phyloP scores from a whole-genome alignment of 305 asterid species.

The Fraxinus sp. region DNA sequence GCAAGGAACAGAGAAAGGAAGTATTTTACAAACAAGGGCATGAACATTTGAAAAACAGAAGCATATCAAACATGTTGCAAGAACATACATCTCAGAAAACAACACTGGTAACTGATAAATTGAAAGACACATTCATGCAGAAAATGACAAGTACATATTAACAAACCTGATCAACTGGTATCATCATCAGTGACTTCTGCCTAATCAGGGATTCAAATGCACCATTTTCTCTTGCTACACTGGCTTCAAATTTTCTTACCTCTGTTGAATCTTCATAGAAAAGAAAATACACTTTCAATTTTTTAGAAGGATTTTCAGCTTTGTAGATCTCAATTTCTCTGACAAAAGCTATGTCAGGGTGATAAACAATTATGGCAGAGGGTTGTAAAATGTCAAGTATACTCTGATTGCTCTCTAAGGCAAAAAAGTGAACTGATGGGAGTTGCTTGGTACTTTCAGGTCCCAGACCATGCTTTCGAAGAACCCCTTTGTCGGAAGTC shows the following conservation, averaged over 20 bases:
- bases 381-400: conserved; percentile 84
- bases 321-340: conserved; percentile 89
- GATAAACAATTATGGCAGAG: conserved; percentile 79
- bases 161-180: conserved; percentile 80
- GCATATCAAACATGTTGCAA: conserved; percentile 15
- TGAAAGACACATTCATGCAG: conserved; percentile 16
- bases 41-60: conserved; percentile 1
- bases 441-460: conserved; percentile 39
- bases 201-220: conserved; percentile 94
- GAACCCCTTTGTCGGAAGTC: conserved; percentile 36
- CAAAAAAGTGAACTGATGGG: conserved; percentile 73
- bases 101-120: not conserved
- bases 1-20: conserved; percentile 1
- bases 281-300: conserved; percentile 75
- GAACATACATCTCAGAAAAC: conserved; percentile 7
- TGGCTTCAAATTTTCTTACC: conserved; percentile 90
- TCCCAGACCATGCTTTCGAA: conserved; percentile 53
- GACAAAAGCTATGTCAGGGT: conserved; percentile 85
- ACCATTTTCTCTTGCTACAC: conserved; percentile 86
- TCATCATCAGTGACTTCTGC: conserved; percentile 92
- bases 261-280: conserved; percentile 94
- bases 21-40: conserved; percentile 10
- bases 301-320: conserved; percentile 77
- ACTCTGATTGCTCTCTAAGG: conserved; percentile 75
- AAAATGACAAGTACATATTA: conserved; percentile 19